phyloP scores from a whole-genome alignment of 805 yeast species.

The Hanseniaspora taiwanica region DNA sequence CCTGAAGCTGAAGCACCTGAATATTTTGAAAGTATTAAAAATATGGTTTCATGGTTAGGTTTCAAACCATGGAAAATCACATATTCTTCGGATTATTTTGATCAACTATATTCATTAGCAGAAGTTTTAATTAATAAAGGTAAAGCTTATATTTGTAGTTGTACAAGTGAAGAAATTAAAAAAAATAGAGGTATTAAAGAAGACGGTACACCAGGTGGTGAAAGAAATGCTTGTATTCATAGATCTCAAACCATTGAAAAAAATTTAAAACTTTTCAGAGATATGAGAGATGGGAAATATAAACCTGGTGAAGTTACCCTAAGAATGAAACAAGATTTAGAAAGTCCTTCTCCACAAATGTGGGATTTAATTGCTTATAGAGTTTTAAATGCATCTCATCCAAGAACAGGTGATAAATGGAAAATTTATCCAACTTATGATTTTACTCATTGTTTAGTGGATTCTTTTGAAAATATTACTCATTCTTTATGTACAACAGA shows the following conservation, averaged over 20 bases:
- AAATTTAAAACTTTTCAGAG: slow-evolving; percentile 68
- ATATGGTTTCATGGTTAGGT: slow-evolving; percentile 89
- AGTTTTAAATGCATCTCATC: slow-evolving; percentile 83
- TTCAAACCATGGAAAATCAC: slow-evolving; percentile 89
- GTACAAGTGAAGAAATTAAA: slow-evolving; percentile 84
- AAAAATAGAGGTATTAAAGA: slow-evolving; percentile 80
- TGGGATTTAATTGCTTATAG: slow-evolving; percentile 98
- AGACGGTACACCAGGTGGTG: slow-evolving; percentile 91
- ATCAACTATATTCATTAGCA: slow-evolving; percentile 75
- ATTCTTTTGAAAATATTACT: slow-evolving; percentile 89
- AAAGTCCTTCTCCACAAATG: slow-evolving; percentile 94
- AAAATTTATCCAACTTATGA: slow-evolving; percentile 97
- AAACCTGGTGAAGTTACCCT: slow-evolving; percentile 85
- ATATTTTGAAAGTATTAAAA: slow-evolving; percentile 70
- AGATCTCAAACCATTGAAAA: slow-evolving; percentile 58
- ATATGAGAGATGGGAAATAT: slow-evolving; percentile 83
- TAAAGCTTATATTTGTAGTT: slow-evolving; percentile 84
- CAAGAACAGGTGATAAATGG: slow-evolving; percentile 96
- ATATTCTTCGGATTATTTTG: slow-evolving; percentile 92
- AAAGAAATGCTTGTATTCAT: slow-evolving; percentile 70
- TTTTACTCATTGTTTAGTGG: slow-evolving; percentile 97
- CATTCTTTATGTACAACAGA: slow-evolving; percentile 96
- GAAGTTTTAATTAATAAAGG: slow-evolving; percentile 61
- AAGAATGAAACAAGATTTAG: slow-evolving; percentile 91
- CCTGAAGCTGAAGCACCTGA: slow-evolving; percentile 97